phyloP scores from a whole-genome alignment of 2,329 filamentous ascomycete species.

The Alternaria dauci region DNA sequence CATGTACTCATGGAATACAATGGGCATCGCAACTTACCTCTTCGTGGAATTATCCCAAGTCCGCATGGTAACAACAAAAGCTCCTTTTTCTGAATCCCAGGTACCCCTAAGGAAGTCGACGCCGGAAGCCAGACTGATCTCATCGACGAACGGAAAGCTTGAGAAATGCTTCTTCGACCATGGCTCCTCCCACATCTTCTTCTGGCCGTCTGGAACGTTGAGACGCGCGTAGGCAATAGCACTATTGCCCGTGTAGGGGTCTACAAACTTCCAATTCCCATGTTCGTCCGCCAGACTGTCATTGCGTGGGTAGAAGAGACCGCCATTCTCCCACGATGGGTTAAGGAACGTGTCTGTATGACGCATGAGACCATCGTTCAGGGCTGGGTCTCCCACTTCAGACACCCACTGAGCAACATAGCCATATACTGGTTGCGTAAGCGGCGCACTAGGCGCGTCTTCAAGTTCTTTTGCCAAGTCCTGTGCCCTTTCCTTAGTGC shows the following conservation, averaged over 20 bases:
- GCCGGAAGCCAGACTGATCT: conserved; percentile 24
- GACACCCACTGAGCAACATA: not conserved
- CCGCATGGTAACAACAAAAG: conserved; percentile 24
- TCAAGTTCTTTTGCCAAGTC: not conserved
- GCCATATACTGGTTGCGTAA: not conserved
- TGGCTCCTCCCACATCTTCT: conserved; percentile 48
- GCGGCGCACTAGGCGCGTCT: not conserved
- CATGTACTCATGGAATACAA: not conserved
- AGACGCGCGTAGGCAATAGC: conserved; percentile 50
- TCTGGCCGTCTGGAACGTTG: conserved; percentile 50
- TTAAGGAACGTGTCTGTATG: conserved; percentile 13
- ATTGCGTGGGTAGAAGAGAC: conserved; percentile 47
- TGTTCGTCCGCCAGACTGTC: conserved; percentile 32
- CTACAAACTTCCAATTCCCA: conserved; percentile 38
- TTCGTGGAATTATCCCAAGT: conserved; percentile 22
- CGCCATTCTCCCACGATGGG: conserved; percentile 48
- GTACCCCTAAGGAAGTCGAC: conserved; percentile 34
- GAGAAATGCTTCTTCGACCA: conserved; percentile 38
- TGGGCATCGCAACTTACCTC: not conserved
- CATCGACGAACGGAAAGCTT: conserved; percentile 43
- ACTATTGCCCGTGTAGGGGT: conserved; percentile 50
- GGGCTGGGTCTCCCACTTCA: not conserved
- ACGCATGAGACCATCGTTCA: not conserved
- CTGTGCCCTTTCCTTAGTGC: not conserved
- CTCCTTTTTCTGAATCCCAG: conserved; percentile 23